Conservation (phyloP, 352 stramenopile species). For the Pythium volutum region DNA sequence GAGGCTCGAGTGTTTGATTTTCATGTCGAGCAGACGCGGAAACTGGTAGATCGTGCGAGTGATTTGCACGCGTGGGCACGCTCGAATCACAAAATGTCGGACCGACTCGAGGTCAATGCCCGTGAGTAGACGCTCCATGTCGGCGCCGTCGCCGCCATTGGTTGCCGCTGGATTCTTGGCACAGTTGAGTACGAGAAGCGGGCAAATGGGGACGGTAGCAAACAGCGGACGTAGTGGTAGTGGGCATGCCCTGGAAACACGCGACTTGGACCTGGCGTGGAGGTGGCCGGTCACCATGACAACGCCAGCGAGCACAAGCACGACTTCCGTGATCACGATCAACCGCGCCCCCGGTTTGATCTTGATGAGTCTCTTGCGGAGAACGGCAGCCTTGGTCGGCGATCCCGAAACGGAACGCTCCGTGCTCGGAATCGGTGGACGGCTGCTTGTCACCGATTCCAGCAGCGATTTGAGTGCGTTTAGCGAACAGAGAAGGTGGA, state of each 20-base stretch:
- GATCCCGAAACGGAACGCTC: slow-evolving; percentile 20
- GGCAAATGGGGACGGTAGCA: background rate
- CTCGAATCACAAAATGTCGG: slow-evolving; percentile 9
- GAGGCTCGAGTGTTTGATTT: slow-evolving; percentile 18
- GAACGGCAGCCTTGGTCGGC: background rate
- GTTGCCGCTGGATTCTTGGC: background rate
- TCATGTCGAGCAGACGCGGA: slow-evolving; percentile 6
- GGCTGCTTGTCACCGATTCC: slow-evolving; percentile 21
- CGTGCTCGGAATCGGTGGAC: slow-evolving; percentile 18
- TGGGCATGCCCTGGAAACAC: background rate
- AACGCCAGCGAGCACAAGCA: slow-evolving; percentile 7
- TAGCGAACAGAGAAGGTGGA: slow-evolving; percentile 20
- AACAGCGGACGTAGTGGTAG: slow-evolving; percentile 16
- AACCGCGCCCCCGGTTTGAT: slow-evolving; percentile 14
- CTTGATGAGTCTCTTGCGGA: slow-evolving; percentile 1
- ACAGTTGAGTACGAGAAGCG: slow-evolving; percentile 21
- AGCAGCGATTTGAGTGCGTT: slow-evolving; percentile 28
- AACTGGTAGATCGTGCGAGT: slow-evolving; percentile 2
- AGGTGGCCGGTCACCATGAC: slow-evolving; percentile 4
- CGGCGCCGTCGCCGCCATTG: background rate
- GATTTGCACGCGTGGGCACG: slow-evolving; percentile 14
- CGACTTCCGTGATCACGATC: slow-evolving; percentile 7
- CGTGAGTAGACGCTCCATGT: slow-evolving; percentile 1
- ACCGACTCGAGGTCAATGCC: slow-evolving; percentile 2
- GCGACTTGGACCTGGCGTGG: background rate